Percentiles rank a stretch among this genome's conserved stretches.
These are phyloP conservation scores for Salix exigua DNA, from an alignment of 345 rosid genomes.

Conservation along the genomic window DNA sequence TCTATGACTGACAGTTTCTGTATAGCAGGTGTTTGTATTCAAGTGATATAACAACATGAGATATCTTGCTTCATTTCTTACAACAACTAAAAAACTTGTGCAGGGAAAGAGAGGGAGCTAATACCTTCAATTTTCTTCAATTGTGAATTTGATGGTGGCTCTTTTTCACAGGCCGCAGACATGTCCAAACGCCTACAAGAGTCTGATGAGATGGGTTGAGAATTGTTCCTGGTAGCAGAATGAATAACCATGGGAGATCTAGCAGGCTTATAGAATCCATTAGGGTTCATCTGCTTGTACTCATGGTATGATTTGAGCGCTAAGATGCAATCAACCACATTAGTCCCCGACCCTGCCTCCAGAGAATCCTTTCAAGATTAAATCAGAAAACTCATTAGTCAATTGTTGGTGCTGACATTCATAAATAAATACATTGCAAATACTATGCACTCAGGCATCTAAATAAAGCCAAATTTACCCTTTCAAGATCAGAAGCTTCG, in stretches of 20 bases:
- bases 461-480: conserved; percentile 40
- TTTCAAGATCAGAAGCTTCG: conserved; percentile 94
- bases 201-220: conserved; percentile 31
- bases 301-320: conserved; percentile 74
- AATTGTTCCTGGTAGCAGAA: conserved; percentile 37
- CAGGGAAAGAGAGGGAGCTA: conserved; percentile 4
- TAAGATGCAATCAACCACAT: conserved; percentile 81
- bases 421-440: not conserved
- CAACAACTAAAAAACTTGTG: not conserved
- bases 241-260: conserved; percentile 60
- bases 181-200: conserved; percentile 61
- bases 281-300: conserved; percentile 47
- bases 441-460: not conserved
- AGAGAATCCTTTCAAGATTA: conserved; percentile 53
- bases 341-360: conserved; percentile 72
- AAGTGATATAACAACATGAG: not conserved
- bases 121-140: conserved; percentile 47
- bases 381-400: conserved; percentile 11
- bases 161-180: conserved; percentile 37
- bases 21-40: not conserved
- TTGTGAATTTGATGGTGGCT: conserved; percentile 30
- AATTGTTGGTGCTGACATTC: not conserved
- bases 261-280: conserved; percentile 50
- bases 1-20: not conserved
- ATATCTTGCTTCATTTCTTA: not conserved